Conservation (phyloP, 2,329 filamentous ascomycete genomes). For the Aspergillus melleus region DNA sequence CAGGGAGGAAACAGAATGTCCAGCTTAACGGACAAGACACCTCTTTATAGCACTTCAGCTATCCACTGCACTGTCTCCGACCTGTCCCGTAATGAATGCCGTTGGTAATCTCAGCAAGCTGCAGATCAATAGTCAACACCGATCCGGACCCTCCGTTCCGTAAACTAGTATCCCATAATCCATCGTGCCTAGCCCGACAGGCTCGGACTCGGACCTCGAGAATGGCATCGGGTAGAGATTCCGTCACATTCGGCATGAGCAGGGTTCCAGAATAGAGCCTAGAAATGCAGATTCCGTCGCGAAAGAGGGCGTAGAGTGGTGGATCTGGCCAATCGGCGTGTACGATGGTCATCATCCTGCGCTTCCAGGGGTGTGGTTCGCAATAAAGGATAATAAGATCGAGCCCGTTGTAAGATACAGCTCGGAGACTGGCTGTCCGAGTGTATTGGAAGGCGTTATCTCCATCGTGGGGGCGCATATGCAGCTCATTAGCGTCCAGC, state of each 20-base stretch:
- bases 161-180: neutral
- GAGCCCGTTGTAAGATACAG: neutral
- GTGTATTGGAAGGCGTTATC: neutral
- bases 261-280: neutral
- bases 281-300: neutral
- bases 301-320: neutral
- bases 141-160: neutral
- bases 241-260: neutral
- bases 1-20: neutral
- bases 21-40: neutral
- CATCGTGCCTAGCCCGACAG: neutral
- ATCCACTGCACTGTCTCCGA: neutral
- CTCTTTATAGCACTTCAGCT: neutral
- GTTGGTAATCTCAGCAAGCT: neutral
- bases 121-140: neutral
- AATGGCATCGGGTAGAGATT: neutral
- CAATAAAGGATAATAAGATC: neutral
- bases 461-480: neutral
- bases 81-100: neutral
- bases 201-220: neutral
- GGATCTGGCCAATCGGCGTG: neutral
- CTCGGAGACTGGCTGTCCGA: neutral
- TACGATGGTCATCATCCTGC: neutral
- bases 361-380: neutral
- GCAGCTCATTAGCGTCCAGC: neutral